Base-by-base conservation (phyloP, 2,329 filamentous ascomycete species). In the Colletotrichum trifolii region DNA sequence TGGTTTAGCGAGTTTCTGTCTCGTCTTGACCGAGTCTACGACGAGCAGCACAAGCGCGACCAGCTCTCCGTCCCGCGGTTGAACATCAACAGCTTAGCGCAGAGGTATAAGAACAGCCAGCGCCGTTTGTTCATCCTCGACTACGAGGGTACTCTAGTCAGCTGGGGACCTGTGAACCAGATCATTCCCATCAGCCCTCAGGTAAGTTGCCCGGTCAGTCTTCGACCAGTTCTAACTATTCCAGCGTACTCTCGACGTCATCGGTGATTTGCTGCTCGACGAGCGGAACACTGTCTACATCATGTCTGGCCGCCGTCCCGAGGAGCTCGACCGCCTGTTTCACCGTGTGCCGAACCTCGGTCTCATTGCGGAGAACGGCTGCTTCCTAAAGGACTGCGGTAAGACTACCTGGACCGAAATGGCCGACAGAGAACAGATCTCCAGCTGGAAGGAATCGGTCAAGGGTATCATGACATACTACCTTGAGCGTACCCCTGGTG, bases 351-450 rank as follows among this genome's bases (percentile, higher is more conserved):
- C 92, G 6, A 91, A 91, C 66, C 81, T 97, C 3, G 96, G 96
- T 3, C 83, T 98, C 5, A 96, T 98, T 69, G 95, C 95, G 0
- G 95, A 98, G 79, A 97, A 97, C 69, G 95, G 95, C 2, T 97
- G 93, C 75, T 98, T 96, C 78, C 81, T 97, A 62, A 92, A 91
- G 70, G 87, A 92, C 68, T 88, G 87, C 49, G 86, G 88, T 17
- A 84, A 82, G 13, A 85, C 87, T 33, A 83, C 86, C 40, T 98
- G 96, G 96, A 87, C 85, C 2, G 89, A 91, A 67, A 90, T 97
- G 78, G 89, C 91, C 2, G 89, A 97, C 73, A 83, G 87, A 1
- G 83, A 87, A 3, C 86, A 90, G 70, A 91, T 93, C 65, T 81
- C 84, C 34, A 83, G 84, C 4, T 98, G 95, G 95, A 97, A 97